phyloP scores from a whole-genome alignment of 1,284 basidiomycete genomes.

The Cryptococcus hybrid region DNA sequence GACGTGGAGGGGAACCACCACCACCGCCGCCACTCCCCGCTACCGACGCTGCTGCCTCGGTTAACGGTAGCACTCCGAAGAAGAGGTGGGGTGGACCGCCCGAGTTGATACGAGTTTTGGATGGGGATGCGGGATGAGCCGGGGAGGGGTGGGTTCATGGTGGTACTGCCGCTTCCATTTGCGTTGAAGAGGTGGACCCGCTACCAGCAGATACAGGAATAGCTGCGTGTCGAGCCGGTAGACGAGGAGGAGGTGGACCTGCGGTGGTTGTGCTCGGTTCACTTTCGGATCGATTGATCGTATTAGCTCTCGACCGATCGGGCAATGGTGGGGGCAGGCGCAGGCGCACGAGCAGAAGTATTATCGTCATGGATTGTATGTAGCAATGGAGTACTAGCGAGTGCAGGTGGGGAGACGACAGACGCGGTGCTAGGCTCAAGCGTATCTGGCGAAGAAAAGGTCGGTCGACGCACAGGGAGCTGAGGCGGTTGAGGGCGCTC shows the following conservation, averaged over 20 bases:
- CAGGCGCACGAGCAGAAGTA: no score
- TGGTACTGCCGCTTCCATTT: no score
- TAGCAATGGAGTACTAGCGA: background rate
- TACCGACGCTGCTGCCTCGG: no score
- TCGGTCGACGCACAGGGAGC: conserved; percentile 5
- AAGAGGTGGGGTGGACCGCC: conserved; percentile 18
- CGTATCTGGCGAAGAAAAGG: conserved; percentile 3
- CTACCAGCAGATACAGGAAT: background rate
- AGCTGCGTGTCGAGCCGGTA: conserved; percentile 14
- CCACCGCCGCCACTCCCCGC: no score
- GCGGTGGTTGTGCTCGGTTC: conserved; percentile 3
- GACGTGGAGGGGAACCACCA: conserved; percentile 8
- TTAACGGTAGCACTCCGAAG: conserved; percentile 14
- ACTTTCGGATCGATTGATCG: conserved; percentile 9
- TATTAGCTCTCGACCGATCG: conserved; percentile 10
- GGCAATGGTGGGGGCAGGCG: conserved; percentile 10
- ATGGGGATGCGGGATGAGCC: conserved; percentile 9
- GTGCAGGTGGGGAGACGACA: background rate
- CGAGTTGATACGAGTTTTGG: conserved; percentile 8
- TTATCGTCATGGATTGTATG: conserved; percentile 1
- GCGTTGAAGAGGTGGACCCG: conserved; percentile 1
- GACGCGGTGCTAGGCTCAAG: conserved; percentile 3
- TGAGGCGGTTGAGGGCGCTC: conserved; percentile 1
- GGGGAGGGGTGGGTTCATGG: conserved; percentile 1
- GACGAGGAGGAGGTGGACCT: conserved; percentile 16